Percentiles rank a stretch among this genome's conserved stretches.
Evolutionary conservation across 2,329 filamentous ascomycete species (phyloP).

Genomic region (Pseudogymnoascus sp.): DNA sequence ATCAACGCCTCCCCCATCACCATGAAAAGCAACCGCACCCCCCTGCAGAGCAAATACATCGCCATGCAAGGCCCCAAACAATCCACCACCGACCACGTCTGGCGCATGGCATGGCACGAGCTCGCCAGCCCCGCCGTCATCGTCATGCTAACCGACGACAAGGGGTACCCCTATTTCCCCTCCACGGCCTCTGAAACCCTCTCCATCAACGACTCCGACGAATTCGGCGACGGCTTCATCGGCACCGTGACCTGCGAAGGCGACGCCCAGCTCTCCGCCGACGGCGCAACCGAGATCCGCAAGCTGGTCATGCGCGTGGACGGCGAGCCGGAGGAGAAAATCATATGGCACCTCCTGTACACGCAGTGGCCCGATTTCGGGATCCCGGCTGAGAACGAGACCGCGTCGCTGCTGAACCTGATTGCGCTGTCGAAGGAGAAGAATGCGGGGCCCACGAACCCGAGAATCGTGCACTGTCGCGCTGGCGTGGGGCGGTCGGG

Average conservation of each 20-base stretch:
- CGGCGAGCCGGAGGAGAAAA: constrained; percentile 45
- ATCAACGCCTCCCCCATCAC: constrained; percentile 74
- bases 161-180: constrained; percentile 88
- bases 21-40: constrained; percentile 32
- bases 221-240: constrained; percentile 59
- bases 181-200: constrained; percentile 43
- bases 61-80: constrained; percentile 87
- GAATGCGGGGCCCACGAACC: constrained; percentile 51
- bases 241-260: constrained; percentile 56
- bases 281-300: constrained; percentile 63
- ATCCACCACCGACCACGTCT: constrained; percentile 71
- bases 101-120: constrained; percentile 92
- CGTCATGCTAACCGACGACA: constrained; percentile 86
- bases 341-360: constrained; percentile 80
- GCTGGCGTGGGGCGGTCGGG: constrained; percentile 91
- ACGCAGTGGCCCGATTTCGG: constrained; percentile 85
- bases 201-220: constrained; percentile 54
- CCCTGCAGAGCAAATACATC: constrained; percentile 56
- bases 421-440: constrained; percentile 59
- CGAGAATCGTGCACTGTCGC: constrained; percentile 79
- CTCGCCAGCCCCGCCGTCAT: constrained; percentile 64
- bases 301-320: constrained; percentile 53
- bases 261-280: constrained; percentile 55
- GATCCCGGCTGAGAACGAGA: constrained; percentile 63
- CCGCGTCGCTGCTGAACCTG: constrained; percentile 60